Evolutionary conservation across 148 eudicot species (phyloP), one percentile per base, ranked within the genome.

Genomic region (Rheum nobile): DNA sequence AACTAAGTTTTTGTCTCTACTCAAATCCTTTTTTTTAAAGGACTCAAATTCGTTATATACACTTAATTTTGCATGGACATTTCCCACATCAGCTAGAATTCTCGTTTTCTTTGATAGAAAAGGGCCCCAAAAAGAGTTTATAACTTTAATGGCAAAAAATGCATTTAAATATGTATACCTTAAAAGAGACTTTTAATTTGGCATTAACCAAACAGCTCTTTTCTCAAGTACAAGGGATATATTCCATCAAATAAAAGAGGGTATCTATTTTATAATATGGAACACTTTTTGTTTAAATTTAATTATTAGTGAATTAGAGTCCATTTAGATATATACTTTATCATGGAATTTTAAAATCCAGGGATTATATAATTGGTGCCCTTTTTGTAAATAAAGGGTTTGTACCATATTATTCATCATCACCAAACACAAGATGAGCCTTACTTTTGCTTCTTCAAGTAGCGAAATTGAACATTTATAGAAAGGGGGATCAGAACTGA

Each of bases 391-490:
- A 50, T 19, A 50, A 50, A 7, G 26, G 57, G 24, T 50, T n/a
- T 50, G 57, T 57, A 57, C 31, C 11, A 57, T 26, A 57, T 57
- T 28, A 12, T 28, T 59, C 34, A 59, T 59, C 32, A 28, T 59
- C 67, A 59, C 67, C 67, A 28, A 59, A 59, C 67, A 59, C 67
- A 59, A 59, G 67, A 59, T 59, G 67, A 34, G 35, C 17, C 35
- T 17, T 1, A 59, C 32, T 59, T 59, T 59, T 59, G 34, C 67
- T 59, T 59, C 67, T 59, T 59, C 34, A 26, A 59, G 67, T 59
- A 12, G 35, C 35, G 34, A 28, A 59, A 26, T 59, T 59, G 34
- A 57, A 26, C 28, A 59, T 16, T 57, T 59, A 59, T 59, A 59
- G 32, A 59, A 26, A 59, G 32, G 67, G 17, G 34, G 9, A 47